Base-by-base conservation (phyloP, 2,329 filamentous ascomycete species). In the Ophiocordyceps australis region DNA sequence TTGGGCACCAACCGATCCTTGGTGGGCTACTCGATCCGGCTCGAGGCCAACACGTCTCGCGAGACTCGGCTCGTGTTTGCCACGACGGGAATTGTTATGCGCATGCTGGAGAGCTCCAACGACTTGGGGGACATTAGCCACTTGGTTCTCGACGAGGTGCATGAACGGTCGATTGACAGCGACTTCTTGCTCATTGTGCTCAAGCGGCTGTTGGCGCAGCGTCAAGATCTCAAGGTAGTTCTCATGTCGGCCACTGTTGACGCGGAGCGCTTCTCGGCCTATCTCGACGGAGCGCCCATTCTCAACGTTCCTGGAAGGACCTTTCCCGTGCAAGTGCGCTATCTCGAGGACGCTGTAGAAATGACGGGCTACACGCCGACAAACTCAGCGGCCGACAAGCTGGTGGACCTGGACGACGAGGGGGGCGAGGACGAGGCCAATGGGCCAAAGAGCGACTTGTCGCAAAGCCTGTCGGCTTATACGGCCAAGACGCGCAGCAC, bases 161-260 rank as follows among this genome's bases (percentile, higher is more conserved):
- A 98, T 43, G 89, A 98, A 48, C 73, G 86, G 33, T 80, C 82
- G 9, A 95, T 98, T 38, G 89, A 98, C 45, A 93, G 85, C 29
- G 89, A 98, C 46, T 94, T 98, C 46, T 59, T 98, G 18, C 62
- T 98, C 11, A 89, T 98, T 37, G 79, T 95, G 2, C 63, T 98
- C 26, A 81, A 81, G 42, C 78, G 85, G 33, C 58, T 98, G 4
- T 65, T 94, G 54, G 47, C 65, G 17, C 67, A 68, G 36, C 67
- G 86, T 28, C 75, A 74, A 32, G 79, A 92, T 35, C 59, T 98
- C 26, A 95, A 92, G 50, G 77, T 98, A 13, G 65, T 98, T 20
- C 64, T 98, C 24, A 98, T 98, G 89, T 95, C 86, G 36, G 89
- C 89, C 9, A 98, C 89, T 1, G 82, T 98, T 7, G 82, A 98